Evolutionary conservation across 1,284 basidiomycete species (phyloP).

Genomic region (Tilletia setariae): DNA sequence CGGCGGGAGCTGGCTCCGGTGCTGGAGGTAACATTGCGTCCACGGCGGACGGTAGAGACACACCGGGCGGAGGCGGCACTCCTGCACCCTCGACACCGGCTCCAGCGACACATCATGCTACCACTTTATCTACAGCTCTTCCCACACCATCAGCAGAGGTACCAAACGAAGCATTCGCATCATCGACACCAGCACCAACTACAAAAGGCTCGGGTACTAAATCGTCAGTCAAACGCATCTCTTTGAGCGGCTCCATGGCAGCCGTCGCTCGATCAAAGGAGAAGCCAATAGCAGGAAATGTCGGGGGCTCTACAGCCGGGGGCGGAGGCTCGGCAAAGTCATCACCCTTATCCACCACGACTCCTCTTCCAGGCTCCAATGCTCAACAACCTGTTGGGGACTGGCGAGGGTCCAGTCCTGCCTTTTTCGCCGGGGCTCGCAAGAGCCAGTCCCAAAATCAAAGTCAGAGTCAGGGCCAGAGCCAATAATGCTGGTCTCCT

Average conservation of each 20-base stretch:
- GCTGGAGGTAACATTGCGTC: not conserved
- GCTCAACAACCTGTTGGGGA: not conserved
- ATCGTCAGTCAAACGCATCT: too few relatives aligned
- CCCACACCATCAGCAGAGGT: not conserved
- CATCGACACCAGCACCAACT: too few relatives aligned
- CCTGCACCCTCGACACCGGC: conserved; percentile 3
- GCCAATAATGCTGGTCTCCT: not conserved
- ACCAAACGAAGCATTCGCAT: not conserved
- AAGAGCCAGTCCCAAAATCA: not conserved
- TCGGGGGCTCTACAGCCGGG: not conserved
- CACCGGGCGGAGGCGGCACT: not conserved
- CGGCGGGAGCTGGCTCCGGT: not conserved
- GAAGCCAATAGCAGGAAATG: too few relatives aligned
- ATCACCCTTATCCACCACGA: not conserved
- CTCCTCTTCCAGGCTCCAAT: not conserved
- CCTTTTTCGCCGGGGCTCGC: conserved; percentile 8
- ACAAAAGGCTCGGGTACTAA: too few relatives aligned
- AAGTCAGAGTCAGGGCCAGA: not conserved
- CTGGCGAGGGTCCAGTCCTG: conserved; percentile 8
- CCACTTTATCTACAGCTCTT: not conserved
- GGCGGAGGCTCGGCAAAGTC: conserved; percentile 3
- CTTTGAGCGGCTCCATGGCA: too few relatives aligned
- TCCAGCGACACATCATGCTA: not conserved
- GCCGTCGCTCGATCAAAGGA: too few relatives aligned
- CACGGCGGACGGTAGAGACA: not conserved